Base-by-base conservation (phyloP, 495 filamentous ascomycete genomes). In the Sabuloglossum arenarium region DNA sequence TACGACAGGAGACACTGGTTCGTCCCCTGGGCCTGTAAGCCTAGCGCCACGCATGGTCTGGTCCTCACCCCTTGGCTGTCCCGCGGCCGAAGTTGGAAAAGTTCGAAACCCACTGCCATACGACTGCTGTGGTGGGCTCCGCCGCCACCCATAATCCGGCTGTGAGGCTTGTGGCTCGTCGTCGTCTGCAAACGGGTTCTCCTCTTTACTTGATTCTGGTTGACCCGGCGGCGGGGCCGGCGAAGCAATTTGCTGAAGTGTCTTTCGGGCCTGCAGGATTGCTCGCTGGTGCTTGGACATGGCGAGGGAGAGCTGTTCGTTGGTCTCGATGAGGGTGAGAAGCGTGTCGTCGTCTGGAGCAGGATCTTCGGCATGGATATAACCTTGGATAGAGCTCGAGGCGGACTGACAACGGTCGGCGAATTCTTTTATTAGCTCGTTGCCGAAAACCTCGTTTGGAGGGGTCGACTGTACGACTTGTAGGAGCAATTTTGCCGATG, bases 391-490 rank as follows among this genome's bases (percentile, higher is more conserved):
- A 57, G 80, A 81, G 31, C 82, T 76, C 14, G 80, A 80, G 0
- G 91, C 89, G 39, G 77, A 74, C 56, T 80, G 78, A 63, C 89
- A 97, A 9, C 91, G 85, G 61, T 94, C 85, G 31, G 79, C 76
- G 63, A 99, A 99, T 67, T 99, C 91, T 60, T 80, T 82, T 65
- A 97, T 80, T 9, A 99, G 74, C 16, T 97, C 93, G 63, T 91
- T 89, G 27, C 66, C 64, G 16, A 85, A 75, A 6, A 96, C 65
- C 65, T 97, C 90, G 3, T 70, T 63, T 0, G 83, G 73, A 0
- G 88, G 82, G 0, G 90, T 95, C 14, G 79, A 84, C 60, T 88
- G 84, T 0, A 94, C 78, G 16, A 94, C 80, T 66, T 99, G 91
- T 32, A 84, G 76, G 12, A 99, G 82, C 23, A 99, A 78, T 62